Evolutionary conservation across 768 basidiomycete species (phyloP), one percentile per base, ranked within the genome.

Genomic region (Leccinellum luteum): DNA sequence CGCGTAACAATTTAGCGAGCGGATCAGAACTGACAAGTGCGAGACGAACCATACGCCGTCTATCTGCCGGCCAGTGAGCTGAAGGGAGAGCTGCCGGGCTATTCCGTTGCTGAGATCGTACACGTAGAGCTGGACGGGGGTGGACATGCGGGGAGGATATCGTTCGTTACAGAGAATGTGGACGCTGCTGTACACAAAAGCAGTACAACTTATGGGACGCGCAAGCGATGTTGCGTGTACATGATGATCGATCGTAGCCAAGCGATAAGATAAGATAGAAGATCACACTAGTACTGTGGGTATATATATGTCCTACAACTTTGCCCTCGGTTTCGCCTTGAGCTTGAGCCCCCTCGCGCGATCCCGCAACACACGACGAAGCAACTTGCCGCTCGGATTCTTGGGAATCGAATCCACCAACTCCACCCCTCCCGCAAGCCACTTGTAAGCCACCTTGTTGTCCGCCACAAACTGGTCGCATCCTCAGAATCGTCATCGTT

Each of bases 81-180:
- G 89, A 48, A 79, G 74, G 6, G 93, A 95, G 34, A 97, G 75
- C 59, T 85, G 82, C 54, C 81, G 79, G 6, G 93, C 95, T 65
- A 96, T 78, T 43, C 94, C 94, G 66, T 87, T 85, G 73, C 87
- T 94, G 53, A 96, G 85, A 66, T 97, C 94, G 72, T 97, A 97
- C 1, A 96, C 85, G 67, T 94, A 94, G 25, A 97, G 81, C 63
- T 91, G 78, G 17, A 97, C 93, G 27, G 74, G 73, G 27, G 69
- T 19, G 14, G 68, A 57, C 67, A 68, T 68, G 54, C 7, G 17
- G 31, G 55, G 34, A 55, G 27, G n/a, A 38, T n/a, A 31, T 32
- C 13, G 32, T 32, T 45, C 13, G 59, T n/a, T 28, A 54, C 1
- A 38, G 15, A 19, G 45, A 31, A 51, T 13, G 52, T 55, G 45